Percentiles rank a stretch among this genome's conserved stretches.
Evolutionary conservation across 1,139 yeast genomes (phyloP).

Genomic region (Lodderomyces parapsilosis): DNA sequence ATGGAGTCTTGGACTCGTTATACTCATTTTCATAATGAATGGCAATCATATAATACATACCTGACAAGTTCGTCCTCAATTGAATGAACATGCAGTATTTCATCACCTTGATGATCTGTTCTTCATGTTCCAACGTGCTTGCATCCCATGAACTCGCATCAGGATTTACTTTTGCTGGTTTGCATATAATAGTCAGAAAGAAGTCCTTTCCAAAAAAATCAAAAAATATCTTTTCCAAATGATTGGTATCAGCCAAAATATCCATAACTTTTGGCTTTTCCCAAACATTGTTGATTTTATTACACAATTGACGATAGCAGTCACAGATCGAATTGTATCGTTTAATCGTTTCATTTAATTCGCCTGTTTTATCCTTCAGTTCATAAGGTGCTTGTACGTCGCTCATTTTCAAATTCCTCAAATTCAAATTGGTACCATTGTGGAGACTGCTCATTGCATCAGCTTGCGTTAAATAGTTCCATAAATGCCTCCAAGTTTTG

Average conservation of each 20-base stretch:
- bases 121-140: conserved; percentile 21
- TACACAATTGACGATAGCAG: conserved; percentile 31
- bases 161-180: conserved; percentile 23
- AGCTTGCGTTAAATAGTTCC: conserved; percentile 30
- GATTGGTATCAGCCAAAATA: conserved; percentile 36
- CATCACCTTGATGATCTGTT: conserved; percentile 29
- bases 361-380: conserved; percentile 19
- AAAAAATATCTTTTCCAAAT: conserved; percentile 36
- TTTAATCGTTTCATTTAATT: conserved; percentile 17
- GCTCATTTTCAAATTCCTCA: conserved; percentile 26
- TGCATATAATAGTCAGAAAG: conserved; percentile 40
- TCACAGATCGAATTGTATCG: conserved; percentile 21
- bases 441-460: conserved; percentile 38
- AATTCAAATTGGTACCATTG: conserved; percentile 32
- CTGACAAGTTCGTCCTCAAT: conserved; percentile 42
- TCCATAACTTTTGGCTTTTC: conserved; percentile 38
- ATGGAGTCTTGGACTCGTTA: conserved; percentile 25
- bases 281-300: conserved; percentile 29
- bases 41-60: conserved; percentile 44
- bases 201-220: conserved; percentile 45
- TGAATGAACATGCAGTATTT: conserved; percentile 38
- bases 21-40: conserved; percentile 41
- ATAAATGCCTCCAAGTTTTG: conserved; percentile 38
- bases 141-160: conserved; percentile 14
- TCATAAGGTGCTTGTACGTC: conserved; percentile 33